Evolutionary conservation across 352 stramenopile species (phyloP), one percentile per base, ranked within the genome.

Genomic region (Pythium brassicae): DNA sequence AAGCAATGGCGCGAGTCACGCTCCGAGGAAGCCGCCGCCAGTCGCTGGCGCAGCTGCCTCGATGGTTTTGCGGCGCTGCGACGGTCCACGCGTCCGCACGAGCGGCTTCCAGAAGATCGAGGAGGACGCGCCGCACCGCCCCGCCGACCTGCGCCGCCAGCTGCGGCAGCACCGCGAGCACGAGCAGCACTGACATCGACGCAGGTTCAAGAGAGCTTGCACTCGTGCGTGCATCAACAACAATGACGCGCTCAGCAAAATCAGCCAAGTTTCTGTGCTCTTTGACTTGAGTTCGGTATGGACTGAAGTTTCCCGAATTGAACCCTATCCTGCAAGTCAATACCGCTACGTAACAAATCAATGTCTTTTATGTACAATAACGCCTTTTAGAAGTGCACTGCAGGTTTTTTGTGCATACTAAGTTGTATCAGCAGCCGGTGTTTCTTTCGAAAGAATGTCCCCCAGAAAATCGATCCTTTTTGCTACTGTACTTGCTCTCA

Each of bases 71-170:
- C 75, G 79, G 62, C 76, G 73, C 53, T 92, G 82, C 62, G 73
- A 86, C 25, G 79, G 88, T 50, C 39, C 86, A 37, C 64, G 76
- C 53, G 69, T 89, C 35, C 79, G 79, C 40, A 92, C 79, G 3
- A 78, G 78, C 49, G 83, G 83, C 57, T 92, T 92, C 63, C 83
- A 92, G 62, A 82, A 67, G 55, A 92, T 92, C 59, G 76, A 89
- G 50, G 83, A 92, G 59, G 65, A 74, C 34, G 72, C 74, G 22
- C 57, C 72, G 63, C 71, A 72, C 23, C 42, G 59, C 0, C 66
- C 67, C 0, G 50, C 57, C 0, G 57, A 69, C 29, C 50, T 77
- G 57, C 71, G 68, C 0, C 68, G 70, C 26, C 57, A 68, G 23
- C 60, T 55, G 12, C 64, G 59, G 46, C 50, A 57, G 7, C 57